Evolutionary conservation across 148 eudicot genomes (phyloP).

Genomic region (Mesembryanthemum crystallinum): DNA sequence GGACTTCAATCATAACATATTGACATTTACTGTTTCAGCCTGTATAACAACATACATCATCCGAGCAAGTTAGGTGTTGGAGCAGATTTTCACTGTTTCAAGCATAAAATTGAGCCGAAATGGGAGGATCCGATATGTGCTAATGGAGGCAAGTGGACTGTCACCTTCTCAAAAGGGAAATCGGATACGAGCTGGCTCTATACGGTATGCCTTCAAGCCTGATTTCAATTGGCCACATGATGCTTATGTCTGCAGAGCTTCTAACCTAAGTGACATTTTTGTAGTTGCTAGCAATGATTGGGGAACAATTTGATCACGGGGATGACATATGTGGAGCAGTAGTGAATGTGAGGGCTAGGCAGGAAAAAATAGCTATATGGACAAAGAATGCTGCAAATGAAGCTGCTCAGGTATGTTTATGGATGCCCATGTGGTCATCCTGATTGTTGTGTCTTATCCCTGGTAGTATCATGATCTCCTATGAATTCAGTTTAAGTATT

Average conservation of each 20-base stretch:
- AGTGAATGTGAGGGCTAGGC: slow-evolving; percentile 68
- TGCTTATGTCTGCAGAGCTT: slow-evolving; percentile 10
- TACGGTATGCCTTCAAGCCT: slow-evolving; percentile 47
- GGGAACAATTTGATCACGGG: slow-evolving; percentile 94
- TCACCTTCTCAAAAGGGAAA: slow-evolving; percentile 43
- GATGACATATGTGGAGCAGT: slow-evolving; percentile 98
- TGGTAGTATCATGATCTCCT: neutral
- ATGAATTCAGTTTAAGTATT: neutral
- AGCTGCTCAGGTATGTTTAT: slow-evolving; percentile 69
- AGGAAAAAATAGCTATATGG: slow-evolving; percentile 76
- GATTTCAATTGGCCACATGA: neutral
- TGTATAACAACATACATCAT: slow-evolving; percentile 71
- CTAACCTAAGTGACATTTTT: slow-evolving; percentile 14
- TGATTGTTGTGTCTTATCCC: neutral
- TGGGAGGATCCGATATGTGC: slow-evolving; percentile 99
- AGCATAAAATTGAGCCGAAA: slow-evolving; percentile 85
- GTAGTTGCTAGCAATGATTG: slow-evolving; percentile 92
- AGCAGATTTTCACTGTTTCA: slow-evolving; percentile 81
- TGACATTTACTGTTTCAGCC: slow-evolving; percentile 37
- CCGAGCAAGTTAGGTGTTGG: slow-evolving; percentile 77
- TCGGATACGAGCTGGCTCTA: slow-evolving; percentile 78
- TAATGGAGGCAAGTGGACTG: slow-evolving; percentile 94
- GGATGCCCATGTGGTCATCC: neutral
- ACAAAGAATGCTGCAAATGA: slow-evolving; percentile 96
- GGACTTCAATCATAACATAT: neutral